Evolutionary conservation across 345 rosid genomes (phyloP), one percentile per base, ranked within the genome.

Genomic region (Erodium maritimum): DNA sequence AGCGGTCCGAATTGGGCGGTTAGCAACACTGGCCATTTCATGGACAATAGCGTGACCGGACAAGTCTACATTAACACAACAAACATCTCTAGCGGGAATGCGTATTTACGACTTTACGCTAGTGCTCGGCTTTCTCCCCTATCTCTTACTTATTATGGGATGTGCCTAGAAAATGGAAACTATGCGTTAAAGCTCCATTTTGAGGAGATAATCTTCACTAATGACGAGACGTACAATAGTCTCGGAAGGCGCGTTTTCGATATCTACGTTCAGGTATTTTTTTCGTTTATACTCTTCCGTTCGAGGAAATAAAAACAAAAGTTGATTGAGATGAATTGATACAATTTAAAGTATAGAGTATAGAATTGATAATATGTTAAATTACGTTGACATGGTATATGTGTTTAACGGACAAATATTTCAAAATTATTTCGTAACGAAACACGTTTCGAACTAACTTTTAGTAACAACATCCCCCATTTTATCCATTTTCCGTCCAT

Each of bases 11-110:
- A 71, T 20, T 82, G 87, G 87, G 82, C 67, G 52, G 64, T 70
- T 23, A 82, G 84, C 61, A 73, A 65, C 77, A 79, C 84, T 22
- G 87, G 87, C 16, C 61, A 75, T 68, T 79, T 77, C 72, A 19
- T 65, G 67, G 87, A 72, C 46, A 55, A 69, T 20, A 13, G 9
- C 5, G 5, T 0, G 0, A 5, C 24, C 0, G 0, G 54, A 11
- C 67, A 70, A 50, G 0, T 21, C 12, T 73, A 67, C 50, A 68
- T 55, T 51, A 25, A 29, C 65, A 23, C 1, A 0, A 19, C 33
- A 17, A 73, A 54, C 29, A 17, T 20, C 25, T 62, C 74, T 6
- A 52, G 23, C 37, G 42, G 64, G 1, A 21, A 53, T 23, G 42
- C 23, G 19, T 58, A 67, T 61, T 63, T 78, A 6, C 18, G 56